phyloP scores from a whole-genome alignment of 805 yeast genomes.

The Nakazawaea peltata region DNA sequence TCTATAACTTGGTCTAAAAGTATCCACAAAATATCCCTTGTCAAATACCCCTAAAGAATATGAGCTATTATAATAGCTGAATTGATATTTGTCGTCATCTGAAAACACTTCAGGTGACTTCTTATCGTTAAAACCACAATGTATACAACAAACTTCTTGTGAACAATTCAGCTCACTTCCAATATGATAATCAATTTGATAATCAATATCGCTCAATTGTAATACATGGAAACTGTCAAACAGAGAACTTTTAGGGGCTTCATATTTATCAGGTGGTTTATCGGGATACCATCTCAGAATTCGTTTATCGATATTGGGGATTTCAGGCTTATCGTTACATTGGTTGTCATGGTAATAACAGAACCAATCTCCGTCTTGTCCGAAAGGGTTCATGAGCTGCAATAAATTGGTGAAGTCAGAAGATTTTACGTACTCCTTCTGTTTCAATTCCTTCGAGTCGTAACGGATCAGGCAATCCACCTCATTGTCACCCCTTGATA shows the following conservation, averaged over 20 bases:
- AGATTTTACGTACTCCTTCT: slow-evolving; percentile 14
- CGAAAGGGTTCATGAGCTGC: slow-evolving; percentile 17
- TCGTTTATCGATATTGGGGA: slow-evolving; percentile 9
- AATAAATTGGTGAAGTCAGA: slow-evolving; percentile 19
- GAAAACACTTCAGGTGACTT: slow-evolving; percentile 11
- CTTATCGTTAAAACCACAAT: slow-evolving; percentile 24
- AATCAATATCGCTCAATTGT: slow-evolving; percentile 33
- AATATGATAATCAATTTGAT: slow-evolving; percentile 28
- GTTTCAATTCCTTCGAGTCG: slow-evolving; percentile 12
- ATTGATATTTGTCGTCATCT: neutral
- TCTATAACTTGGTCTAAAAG: slow-evolving; percentile 18
- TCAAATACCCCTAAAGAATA: slow-evolving; percentile 19
- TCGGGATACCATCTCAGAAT: slow-evolving; percentile 8
- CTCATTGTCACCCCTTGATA: slow-evolving; percentile 13
- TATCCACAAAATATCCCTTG: slow-evolving; percentile 22
- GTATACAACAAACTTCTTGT: slow-evolving; percentile 29
- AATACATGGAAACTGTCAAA: slow-evolving; percentile 26
- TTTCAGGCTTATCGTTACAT: slow-evolving; percentile 11
- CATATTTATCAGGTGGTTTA: slow-evolving; percentile 6
- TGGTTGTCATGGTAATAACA: slow-evolving; percentile 18
- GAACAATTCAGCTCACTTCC: slow-evolving; percentile 35
- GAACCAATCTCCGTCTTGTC: slow-evolving; percentile 21
- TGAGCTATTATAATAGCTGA: slow-evolving; percentile 23
- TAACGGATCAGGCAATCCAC: slow-evolving; percentile 15
- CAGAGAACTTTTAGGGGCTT: slow-evolving; percentile 10